These are phyloP conservation scores for Metarhizium anisopliae DNA, from an alignment of 2,329 filamentous ascomycete genomes.

Conservation along the genomic window DNA sequence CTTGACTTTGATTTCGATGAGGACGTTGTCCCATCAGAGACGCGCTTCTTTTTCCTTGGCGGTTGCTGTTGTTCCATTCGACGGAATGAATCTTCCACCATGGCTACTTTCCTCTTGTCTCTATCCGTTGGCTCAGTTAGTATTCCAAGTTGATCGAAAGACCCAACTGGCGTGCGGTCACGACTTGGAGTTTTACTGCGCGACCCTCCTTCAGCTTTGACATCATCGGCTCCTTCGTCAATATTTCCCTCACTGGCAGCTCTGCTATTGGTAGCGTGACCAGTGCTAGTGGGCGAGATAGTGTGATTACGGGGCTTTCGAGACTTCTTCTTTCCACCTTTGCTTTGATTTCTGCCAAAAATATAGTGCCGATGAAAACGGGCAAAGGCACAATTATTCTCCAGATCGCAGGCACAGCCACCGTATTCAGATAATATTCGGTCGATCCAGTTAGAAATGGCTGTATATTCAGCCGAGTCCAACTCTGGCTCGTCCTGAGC, in stretches of 20 bases:
- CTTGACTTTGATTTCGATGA: conserved; percentile 31
- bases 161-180: conserved; percentile 54
- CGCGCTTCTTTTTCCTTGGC: conserved; percentile 53
- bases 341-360: conserved; percentile 32
- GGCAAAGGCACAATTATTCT: conserved; percentile 53
- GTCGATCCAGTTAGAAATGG: conserved; percentile 56
- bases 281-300: conserved; percentile 53
- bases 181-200: conserved; percentile 59
- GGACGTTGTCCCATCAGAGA: conserved; percentile 42
- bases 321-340: conserved; percentile 38
- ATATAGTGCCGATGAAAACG: conserved; percentile 53
- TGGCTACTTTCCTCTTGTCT: conserved; percentile 58
- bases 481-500: conserved; percentile 43
- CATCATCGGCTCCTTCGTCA: conserved; percentile 48
- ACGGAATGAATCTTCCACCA: conserved; percentile 55
- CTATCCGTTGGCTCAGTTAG: conserved; percentile 56
- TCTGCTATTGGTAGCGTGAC: conserved; percentile 53
- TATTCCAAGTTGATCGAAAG: conserved; percentile 50
- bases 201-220: conserved; percentile 33
- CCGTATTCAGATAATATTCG: conserved; percentile 69
- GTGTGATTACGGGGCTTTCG: conserved; percentile 46
- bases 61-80: conserved; percentile 51
- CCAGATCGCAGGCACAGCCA: conserved; percentile 65
- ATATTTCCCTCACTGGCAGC: conserved; percentile 53
- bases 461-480: conserved; percentile 50